Conservation (phyloP, 371 early-diverging fungal genomes). For the Cokeromyces recurvatus region DNA sequence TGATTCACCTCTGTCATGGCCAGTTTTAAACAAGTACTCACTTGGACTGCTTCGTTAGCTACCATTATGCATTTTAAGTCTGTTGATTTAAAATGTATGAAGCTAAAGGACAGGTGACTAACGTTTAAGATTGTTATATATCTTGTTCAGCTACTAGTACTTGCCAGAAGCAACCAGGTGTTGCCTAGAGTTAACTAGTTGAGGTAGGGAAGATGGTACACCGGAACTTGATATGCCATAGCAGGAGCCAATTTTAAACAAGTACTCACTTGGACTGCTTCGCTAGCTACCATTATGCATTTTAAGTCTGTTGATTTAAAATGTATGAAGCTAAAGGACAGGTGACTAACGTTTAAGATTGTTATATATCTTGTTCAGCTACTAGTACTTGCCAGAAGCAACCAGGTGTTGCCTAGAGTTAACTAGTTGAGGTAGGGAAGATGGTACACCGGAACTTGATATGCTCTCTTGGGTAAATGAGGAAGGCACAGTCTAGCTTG, state of each 20-base stretch:
- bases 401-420: slow-evolving; percentile 2
- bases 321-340: slow-evolving; percentile 3
- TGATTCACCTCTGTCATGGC: slow-evolving; percentile 1
- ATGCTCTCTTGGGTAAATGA: slow-evolving; percentile 1
- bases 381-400: slow-evolving; percentile 3
- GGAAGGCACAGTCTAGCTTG: background rate
- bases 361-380: slow-evolving; percentile 3
- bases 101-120: slow-evolving; percentile 2
- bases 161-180: slow-evolving; percentile 3
- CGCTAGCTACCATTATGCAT: slow-evolving; percentile 3
- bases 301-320: slow-evolving; percentile 2
- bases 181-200: slow-evolving; percentile 3
- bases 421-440: slow-evolving; percentile 3
- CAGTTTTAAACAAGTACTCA: slow-evolving; percentile 2
- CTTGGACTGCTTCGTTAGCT: slow-evolving; percentile 1
- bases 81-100: slow-evolving; percentile 2
- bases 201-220: slow-evolving; percentile 3
- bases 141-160: slow-evolving; percentile 3
- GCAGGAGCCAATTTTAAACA: slow-evolving; percentile 3
- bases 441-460: slow-evolving; percentile 2
- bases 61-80: slow-evolving; percentile 3
- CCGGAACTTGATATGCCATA: background rate
- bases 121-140: slow-evolving; percentile 2
- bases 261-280: slow-evolving; percentile 3
- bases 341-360: slow-evolving; percentile 1